Conservation (phyloP, 2,329 filamentous ascomycete species). For the Penicillium sp. region DNA sequence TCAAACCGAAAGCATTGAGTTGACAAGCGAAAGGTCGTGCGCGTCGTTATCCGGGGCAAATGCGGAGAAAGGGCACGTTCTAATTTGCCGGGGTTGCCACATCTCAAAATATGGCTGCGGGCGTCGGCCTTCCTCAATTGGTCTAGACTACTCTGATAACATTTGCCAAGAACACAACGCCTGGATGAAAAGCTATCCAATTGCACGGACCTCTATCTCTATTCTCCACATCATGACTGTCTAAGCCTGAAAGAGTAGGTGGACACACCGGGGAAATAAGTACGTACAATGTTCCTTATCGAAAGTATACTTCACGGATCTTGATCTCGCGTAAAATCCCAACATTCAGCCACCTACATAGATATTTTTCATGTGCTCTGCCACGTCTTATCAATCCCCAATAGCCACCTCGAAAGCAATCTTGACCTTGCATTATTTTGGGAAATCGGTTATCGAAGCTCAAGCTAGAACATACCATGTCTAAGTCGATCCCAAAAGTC, state of each 20-base stretch:
- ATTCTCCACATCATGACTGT: background rate
- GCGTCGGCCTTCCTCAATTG: conserved; percentile 23
- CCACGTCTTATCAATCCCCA: background rate
- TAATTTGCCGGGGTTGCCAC: background rate
- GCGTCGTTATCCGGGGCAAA: background rate
- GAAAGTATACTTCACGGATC: background rate
- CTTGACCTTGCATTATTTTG: background rate
- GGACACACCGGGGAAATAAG: background rate
- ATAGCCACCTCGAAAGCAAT: background rate
- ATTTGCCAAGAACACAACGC: background rate
- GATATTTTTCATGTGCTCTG: background rate
- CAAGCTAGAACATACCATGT: background rate
- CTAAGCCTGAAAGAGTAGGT: conserved; percentile 2
- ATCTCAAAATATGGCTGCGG: background rate
- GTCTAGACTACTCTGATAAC: background rate
- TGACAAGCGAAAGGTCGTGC: background rate
- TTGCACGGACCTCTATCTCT: background rate
- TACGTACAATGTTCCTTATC: background rate
- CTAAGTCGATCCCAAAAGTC: background rate
- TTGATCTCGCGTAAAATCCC: background rate
- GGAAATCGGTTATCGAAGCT: background rate
- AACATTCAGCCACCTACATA: background rate
- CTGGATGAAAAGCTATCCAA: background rate
- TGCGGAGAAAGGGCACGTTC: conserved; percentile 1
- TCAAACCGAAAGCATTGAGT: background rate